Percentiles rank a stretch among this genome's conserved stretches.
Conservation (phyloP, 129 eudicot genomes). For the Artemisia argyi region DNA sequence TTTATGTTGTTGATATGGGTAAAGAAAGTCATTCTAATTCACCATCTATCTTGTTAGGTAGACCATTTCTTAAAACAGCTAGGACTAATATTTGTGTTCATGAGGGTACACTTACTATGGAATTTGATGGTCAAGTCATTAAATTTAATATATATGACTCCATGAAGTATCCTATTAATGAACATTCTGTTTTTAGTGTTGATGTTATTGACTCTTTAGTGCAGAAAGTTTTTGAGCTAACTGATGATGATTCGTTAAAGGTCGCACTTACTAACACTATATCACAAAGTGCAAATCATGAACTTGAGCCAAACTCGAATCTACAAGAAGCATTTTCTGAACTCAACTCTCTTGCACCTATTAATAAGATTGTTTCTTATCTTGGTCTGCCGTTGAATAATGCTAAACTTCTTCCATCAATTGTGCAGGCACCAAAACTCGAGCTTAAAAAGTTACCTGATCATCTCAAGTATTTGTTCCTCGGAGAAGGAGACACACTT, state of each 20-base stretch:
- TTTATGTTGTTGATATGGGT: constrained; percentile 7
- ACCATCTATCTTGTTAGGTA: background rate
- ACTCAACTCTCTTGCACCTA: background rate
- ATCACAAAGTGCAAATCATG: background rate
- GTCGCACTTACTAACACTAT: background rate
- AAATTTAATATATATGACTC: background rate
- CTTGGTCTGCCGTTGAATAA: background rate
- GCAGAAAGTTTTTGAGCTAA: background rate
- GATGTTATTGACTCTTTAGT: background rate
- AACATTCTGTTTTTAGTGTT: background rate
- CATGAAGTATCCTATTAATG: background rate
- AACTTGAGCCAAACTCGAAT: background rate
- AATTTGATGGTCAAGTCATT: constrained; percentile 1
- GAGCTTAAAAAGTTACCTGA: background rate
- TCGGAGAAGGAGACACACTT: too few relatives aligned
- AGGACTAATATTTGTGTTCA: constrained; percentile 12
- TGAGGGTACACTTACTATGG: background rate
- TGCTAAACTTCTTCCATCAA: background rate
- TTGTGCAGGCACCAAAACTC: background rate
- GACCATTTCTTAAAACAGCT: constrained; percentile 15
- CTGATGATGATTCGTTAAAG: background rate
- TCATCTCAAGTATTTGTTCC: background rate
- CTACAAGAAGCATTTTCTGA: background rate
- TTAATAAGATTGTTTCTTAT: background rate
- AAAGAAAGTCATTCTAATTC: background rate